Evolutionary conservation across 2,329 filamentous ascomycete species (phyloP), one percentile per base, ranked within the genome.

Genomic region (Pseudopyricularia javanii): DNA sequence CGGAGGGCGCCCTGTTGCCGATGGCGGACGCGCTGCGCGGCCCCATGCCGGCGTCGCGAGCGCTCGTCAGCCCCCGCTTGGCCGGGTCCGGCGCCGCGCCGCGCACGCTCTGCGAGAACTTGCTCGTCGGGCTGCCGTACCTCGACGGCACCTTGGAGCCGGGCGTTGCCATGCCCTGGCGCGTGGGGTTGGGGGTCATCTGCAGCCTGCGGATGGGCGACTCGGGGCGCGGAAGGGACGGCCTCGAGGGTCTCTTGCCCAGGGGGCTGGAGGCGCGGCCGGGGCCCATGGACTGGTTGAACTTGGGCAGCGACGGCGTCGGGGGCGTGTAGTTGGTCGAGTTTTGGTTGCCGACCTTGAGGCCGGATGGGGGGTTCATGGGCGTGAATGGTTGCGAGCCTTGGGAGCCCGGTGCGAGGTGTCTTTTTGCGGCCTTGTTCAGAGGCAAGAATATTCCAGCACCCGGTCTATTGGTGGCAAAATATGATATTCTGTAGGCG

Each of bases 371-470:
- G 30, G 80, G 80, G n/a, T 83, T 82, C 3, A 80, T 81, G 4
- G 90, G 86, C 2, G 86, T 90, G 52, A 78, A 72, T 7, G 85
- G 79, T 57, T 79, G 78, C 7, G 76, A 72, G 50, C 72, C 70
- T 26, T 60, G 60, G 35, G 78, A 72, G 30, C 74, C 71, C 14
- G 72, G 68, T 22, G 75, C 74, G 40, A 78, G 80, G 50, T 78
- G 79, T 63, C 81, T 84, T 67, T 79, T 86, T 63, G 78, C 76
- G 33, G 88, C 88, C 66, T 94, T 93, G 65, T 84, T 81, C 15
- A 93, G 73, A 3, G 93, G 93, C 14, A 98, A 77, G 65, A 98
- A 98, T 62, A 98, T 97, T 56, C 93, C 93, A 2, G 93, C 83
- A 56, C 89, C 89, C 1, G 88, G 80, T 22, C 84, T 70, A 3